Percentiles rank a stretch among this genome's conserved stretches.
phyloP scores from a whole-genome alignment of 805 yeast genomes.

The Kluyveromyces starmeri region DNA sequence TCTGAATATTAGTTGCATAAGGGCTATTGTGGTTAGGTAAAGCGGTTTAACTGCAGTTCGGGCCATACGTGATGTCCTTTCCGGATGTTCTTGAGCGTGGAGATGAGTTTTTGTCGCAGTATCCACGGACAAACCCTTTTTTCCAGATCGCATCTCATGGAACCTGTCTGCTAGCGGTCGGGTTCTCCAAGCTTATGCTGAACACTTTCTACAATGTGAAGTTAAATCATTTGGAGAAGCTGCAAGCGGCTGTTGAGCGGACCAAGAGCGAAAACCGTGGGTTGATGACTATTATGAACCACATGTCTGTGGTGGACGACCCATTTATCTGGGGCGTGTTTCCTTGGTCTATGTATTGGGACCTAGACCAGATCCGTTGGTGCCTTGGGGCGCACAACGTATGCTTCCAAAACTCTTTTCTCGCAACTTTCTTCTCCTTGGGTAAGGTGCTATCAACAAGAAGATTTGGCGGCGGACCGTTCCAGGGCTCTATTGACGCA shows the following conservation, averaged over 20 bases:
- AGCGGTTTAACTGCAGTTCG: too few relatives aligned
- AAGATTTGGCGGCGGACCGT: slow-evolving; percentile 88
- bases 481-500: slow-evolving; percentile 85
- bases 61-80: slow-evolving; percentile 71
- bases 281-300: slow-evolving; percentile 81
- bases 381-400: slow-evolving; percentile 89
- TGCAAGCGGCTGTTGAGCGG: slow-evolving; percentile 55
- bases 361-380: slow-evolving; percentile 74
- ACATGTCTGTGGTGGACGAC: slow-evolving; percentile 86
- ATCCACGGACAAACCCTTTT: slow-evolving; percentile 46
- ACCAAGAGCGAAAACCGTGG: slow-evolving; percentile 65
- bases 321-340: slow-evolving; percentile 84
- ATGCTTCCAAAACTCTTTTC: slow-evolving; percentile 54
- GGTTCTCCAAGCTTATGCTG: slow-evolving; percentile 52
- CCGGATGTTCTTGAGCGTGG: slow-evolving; percentile 65
- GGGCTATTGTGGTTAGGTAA: too few relatives aligned
- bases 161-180: slow-evolving; percentile 59
- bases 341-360: slow-evolving; percentile 58
- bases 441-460: slow-evolving; percentile 86
- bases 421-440: slow-evolving; percentile 60
- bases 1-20: too few relatives aligned
- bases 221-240: slow-evolving; percentile 50
- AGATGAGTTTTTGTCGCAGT: slow-evolving; percentile 54
- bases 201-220: slow-evolving; percentile 55
- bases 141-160: slow-evolving; percentile 67